Base-by-base conservation (phyloP, 1,284 basidiomycete genomes). In the Malassezia equina region DNA sequence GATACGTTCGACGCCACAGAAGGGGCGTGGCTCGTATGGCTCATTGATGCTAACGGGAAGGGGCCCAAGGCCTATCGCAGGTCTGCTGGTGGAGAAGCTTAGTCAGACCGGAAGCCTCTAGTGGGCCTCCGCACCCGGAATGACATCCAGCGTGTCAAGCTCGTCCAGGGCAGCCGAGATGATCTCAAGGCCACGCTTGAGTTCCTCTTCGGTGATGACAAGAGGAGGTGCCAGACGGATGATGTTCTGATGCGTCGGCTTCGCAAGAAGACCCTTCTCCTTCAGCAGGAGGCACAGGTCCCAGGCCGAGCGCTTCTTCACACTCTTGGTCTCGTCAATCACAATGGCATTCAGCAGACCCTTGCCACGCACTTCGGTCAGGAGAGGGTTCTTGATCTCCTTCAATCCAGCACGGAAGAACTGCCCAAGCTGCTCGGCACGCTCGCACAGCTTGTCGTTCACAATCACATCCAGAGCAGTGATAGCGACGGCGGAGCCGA, bases 171-270 rank as follows among this genome's bases (percentile, higher is more conserved):
- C 84, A 65, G 86, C 80, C 40, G 80, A 81, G 68, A 98, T 90
- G 55, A 88, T 83, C 52, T 78, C 76, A 13, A 95, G 79, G 15
- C 84, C 85, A 75, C 82, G 83, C 73, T 80, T 78, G 52, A 96
- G 73, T 60, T 95, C 89, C 34, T 82, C 83, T 69, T 95, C 88
- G 19, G 81, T 79, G 60, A 98, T 96, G 53, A 96, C 89, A 41
- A 98, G 78, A 1, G 93, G 93, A 2, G 93, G 93, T 1, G 93
- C 88, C 69, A 98, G 90, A 29, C 93, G 87, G 64, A 98, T 89
- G 85, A 89, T 89, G 76, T 95, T 93, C 43, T 84, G 82, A 71
- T 96, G 93, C 0, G 93, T 98, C 13, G 93, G 91, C 79, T 98
- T 98, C 47, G 90, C 90, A 61, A 94, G 78, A 53, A 94, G 80